Base-by-base conservation (phyloP, 805 yeast genomes). In the Nakazawaea wickerhamii region DNA sequence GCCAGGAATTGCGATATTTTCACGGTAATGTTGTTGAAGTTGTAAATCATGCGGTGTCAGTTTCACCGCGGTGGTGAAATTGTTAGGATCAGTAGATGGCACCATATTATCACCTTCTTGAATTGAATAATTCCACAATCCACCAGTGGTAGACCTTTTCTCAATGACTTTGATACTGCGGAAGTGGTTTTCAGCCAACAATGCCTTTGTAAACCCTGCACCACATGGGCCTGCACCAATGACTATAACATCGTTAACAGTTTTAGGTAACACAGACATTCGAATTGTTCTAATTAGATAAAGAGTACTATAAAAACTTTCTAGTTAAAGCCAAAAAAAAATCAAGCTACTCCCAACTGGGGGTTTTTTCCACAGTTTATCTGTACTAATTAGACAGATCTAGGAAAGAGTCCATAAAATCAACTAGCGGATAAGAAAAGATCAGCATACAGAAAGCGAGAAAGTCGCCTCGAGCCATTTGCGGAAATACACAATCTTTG, bases 221-320 rank as follows among this genome's bases (percentile, higher is more conserved):
- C 91, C 95, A 34, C 77, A 70, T 0, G 93, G 90, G 0, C 95
- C 95, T 2, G 77, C 89, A 2, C 95, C 95, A 19, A 86, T 69
- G 7, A 86, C 73, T 0, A 87, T 88, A 3, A 84, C 66, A 25
- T 60, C 55, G 39, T 60, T 58, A 17, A 62, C 47, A 5, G 39
- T 15, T 21, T 41, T 36, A 17, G 36, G 41, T 15, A 36, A 22
- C 13, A 19, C 43, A 10, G 43, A 40, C 39, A 36, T 36, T 9
- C 13, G n/a, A 25, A 25, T 25, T 13, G 27, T 10, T 25, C 27
- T 9, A 25, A 25, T 25, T 25, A 13, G 13, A 25, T 3, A 25
- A 10, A 13, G 3, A 25, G 9, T 25, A n/a, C n/a, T n/a, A n/a
- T n/a, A n/a, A n/a, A n/a, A n/a, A n/a, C n/a, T n/a, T n/a, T n/a